Base-by-base conservation (phyloP, 495 filamentous ascomycete species). In the Penicillium coffeae region DNA sequence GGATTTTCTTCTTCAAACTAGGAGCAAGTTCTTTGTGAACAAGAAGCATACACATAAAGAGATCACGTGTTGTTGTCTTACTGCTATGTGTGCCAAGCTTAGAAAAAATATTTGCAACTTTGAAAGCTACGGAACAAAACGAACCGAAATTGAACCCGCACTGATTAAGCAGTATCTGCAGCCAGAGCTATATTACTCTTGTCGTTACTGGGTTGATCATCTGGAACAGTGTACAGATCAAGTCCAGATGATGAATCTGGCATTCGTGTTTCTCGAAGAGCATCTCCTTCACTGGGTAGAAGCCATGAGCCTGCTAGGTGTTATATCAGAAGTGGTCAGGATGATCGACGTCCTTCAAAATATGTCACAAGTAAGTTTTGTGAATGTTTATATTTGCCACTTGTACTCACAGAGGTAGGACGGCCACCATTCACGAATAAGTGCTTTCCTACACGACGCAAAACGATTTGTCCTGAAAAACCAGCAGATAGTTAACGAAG, bases 221-320 rank as follows among this genome's bases (percentile, higher is more conserved):
- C 25, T 49, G 1, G 14, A 65, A 41, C 27, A 72, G 45, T 62
- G 56, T 34, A 50, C 54, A 20, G 10, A 42, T 16, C 6, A 9
- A 13, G 14, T 66, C 36, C 12, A 46, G 34, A 57, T 68, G 38
- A 47, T 54, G 32, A 45, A 52, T 48, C 30, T 43, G 10, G 58
- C 64, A 8, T 42, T 70, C 38, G 32, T 35, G 8, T 77, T 77
- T 42, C 55, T 76, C 19, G 33, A 54, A 16, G 2, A 59, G 45
- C 63, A 78, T 55, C 66, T 80, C 33, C 60, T 80, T 13, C 62
- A 69, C 51, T 76, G 65, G 73, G 20, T 76, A 14, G 70, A 78
- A 62, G 70, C 61, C 33, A 51, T 76, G 43, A 58, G 61, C 45
- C 53, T 76, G 19, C n/a, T 75, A 16, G 64, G 64, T 2, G 25